phyloP scores from a whole-genome alignment of 306 rosid genomes.

The Mimosa bimucronata region DNA sequence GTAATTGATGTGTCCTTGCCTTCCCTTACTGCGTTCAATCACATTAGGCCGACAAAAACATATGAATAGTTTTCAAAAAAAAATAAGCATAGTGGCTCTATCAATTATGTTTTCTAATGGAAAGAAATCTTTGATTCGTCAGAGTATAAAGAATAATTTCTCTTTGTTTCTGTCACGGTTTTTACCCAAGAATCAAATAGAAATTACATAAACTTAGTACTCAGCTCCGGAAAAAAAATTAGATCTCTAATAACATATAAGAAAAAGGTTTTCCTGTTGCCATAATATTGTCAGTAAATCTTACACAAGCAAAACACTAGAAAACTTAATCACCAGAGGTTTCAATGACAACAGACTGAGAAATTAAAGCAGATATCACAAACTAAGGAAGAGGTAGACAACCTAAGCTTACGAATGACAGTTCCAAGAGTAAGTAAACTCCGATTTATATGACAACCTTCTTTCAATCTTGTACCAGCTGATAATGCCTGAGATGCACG shows the following conservation, averaged over 20 bases:
- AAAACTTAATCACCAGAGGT: slow-evolving; percentile 14
- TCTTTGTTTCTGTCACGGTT: no score
- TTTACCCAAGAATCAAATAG: slow-evolving; percentile 18
- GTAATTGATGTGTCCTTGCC: slow-evolving; percentile 89
- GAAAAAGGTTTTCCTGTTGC: slow-evolving; percentile 3
- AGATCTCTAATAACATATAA: slow-evolving; percentile 1
- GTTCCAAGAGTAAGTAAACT: slow-evolving; percentile 94
- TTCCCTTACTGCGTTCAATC: slow-evolving; percentile 80
- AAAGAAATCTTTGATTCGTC: slow-evolving; percentile 11
- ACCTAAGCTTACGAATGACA: slow-evolving; percentile 98
- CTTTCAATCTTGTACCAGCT: slow-evolving; percentile 92
- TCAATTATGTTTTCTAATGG: slow-evolving; percentile 11
- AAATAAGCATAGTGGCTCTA: slow-evolving; percentile 3
- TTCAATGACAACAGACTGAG: not conserved
- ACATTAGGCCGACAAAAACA: slow-evolving; percentile 26
- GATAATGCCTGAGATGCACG: slow-evolving; percentile 96
- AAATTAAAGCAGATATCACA: slow-evolving; percentile 23
- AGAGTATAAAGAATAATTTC: slow-evolving; percentile 10
- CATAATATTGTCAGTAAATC: not conserved
- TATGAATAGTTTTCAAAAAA: slow-evolving; percentile 12
- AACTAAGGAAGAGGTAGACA: slow-evolving; percentile 46
- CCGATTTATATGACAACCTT: slow-evolving; percentile 98
- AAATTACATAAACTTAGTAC: not conserved
- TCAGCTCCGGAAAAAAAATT: slow-evolving; percentile 10
- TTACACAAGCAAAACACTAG: slow-evolving; percentile 14